These are phyloP conservation scores for Didymella glomerata DNA, from an alignment of 2,329 filamentous ascomycete species.

Conservation along the genomic window DNA sequence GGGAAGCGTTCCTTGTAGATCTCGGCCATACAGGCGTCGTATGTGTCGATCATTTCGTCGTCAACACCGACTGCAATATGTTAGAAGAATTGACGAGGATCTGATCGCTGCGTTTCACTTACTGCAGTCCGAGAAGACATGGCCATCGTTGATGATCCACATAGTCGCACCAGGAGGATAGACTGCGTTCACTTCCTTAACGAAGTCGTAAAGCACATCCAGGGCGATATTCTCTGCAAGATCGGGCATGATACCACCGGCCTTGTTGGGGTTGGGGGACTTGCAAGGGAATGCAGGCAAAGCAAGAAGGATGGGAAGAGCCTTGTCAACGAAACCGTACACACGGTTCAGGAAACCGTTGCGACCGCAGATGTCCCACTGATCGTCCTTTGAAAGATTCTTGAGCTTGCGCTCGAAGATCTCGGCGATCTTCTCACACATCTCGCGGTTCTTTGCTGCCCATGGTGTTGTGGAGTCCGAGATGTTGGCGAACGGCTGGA, in stretches of 20 bases:
- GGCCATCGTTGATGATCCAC: conserved; percentile 56
- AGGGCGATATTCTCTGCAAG: conserved; percentile 56
- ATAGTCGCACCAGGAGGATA: conserved; percentile 55
- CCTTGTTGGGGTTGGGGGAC: conserved; percentile 65
- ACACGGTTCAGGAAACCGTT: conserved; percentile 38
- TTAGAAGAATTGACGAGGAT: conserved; percentile 14
- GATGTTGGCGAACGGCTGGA: conserved; percentile 34
- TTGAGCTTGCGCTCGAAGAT: conserved; percentile 43
- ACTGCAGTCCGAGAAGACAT: conserved; percentile 55
- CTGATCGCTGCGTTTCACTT: conserved; percentile 18
- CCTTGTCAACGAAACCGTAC: conserved; percentile 39
- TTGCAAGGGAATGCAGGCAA: conserved; percentile 71
- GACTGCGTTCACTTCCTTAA: conserved; percentile 51
- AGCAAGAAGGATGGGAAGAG: conserved; percentile 38
- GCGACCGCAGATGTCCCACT: conserved; percentile 39
- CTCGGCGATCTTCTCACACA: conserved; percentile 31
- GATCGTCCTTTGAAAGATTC: conserved; percentile 40
- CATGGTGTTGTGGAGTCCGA: conserved; percentile 30
- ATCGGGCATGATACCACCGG: conserved; percentile 59
- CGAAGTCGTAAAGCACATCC: conserved; percentile 52
- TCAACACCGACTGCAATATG: conserved; percentile 52
- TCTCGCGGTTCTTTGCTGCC: conserved; percentile 31
- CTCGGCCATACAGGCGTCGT: conserved; percentile 50
- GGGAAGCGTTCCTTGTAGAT: conserved; percentile 48
- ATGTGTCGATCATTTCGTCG: conserved; percentile 54